Percentiles rank a stretch among this genome's conserved stretches.
phyloP scores from a whole-genome alignment of 2,329 filamentous ascomycete species.

The Fusarium coffeatum region DNA sequence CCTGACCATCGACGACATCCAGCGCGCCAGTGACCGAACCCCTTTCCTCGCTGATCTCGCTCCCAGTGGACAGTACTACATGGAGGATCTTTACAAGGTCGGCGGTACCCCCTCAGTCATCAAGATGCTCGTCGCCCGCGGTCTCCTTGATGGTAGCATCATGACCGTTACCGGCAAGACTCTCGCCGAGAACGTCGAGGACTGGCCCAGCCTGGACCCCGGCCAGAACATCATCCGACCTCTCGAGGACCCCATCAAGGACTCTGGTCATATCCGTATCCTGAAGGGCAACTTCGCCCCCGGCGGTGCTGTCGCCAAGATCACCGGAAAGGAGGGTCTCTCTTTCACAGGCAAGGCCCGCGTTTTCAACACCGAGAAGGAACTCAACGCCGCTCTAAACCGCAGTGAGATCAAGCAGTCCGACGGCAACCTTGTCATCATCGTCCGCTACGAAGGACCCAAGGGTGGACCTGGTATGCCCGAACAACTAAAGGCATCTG shows the following conservation, averaged over 20 bases:
- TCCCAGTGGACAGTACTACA: constrained; percentile 84
- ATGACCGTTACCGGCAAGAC: constrained; percentile 87
- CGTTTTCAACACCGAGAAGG: constrained; percentile 87
- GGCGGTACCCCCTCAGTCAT: constrained; percentile 88
- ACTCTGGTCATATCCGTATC: constrained; percentile 88
- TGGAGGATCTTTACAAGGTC: constrained; percentile 88
- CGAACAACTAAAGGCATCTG: constrained; percentile 88
- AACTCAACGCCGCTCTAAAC: constrained; percentile 81
- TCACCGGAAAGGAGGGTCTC: constrained; percentile 93
- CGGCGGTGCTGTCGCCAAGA: constrained; percentile 91
- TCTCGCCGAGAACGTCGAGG: constrained; percentile 81
- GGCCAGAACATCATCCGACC: constrained; percentile 90
- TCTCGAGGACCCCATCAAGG: constrained; percentile 78
- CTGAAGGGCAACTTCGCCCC: constrained; percentile 89
- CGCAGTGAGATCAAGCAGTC: constrained; percentile 65
- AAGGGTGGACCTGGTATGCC: constrained; percentile 97
- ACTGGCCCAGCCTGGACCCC: constrained; percentile 80
- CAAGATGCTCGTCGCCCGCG: constrained; percentile 82
- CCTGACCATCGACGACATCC: constrained; percentile 84
- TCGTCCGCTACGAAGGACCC: constrained; percentile 94
- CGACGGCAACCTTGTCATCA: constrained; percentile 83
- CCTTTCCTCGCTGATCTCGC: constrained; percentile 89
- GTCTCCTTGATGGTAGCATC: constrained; percentile 80
- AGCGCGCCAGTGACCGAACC: constrained; percentile 82
- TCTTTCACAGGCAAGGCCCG: constrained; percentile 82